Conservation (phyloP, 148 eudicot genomes). For the Persicaria maculosa region DNA sequence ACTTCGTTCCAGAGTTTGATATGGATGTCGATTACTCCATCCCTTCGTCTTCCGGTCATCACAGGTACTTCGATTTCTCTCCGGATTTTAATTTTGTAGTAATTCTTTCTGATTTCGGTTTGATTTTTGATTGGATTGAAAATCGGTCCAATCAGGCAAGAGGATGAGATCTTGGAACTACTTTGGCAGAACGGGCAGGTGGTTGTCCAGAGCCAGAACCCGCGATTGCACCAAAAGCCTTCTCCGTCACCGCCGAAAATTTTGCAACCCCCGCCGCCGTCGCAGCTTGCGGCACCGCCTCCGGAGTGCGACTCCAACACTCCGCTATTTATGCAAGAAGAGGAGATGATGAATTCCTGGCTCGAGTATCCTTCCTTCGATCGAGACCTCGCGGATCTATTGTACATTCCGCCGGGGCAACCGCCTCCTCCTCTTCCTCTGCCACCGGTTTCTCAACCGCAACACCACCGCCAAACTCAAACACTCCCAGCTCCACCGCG, state of each 20-base stretch:
- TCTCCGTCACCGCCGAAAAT: constrained; percentile 13
- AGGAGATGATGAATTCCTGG: constrained; percentile 77
- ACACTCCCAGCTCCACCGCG: neutral
- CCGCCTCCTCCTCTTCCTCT: constrained; percentile 14
- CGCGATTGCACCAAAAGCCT: constrained; percentile 21
- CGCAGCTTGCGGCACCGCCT: neutral
- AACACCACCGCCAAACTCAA: neutral
- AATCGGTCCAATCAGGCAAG: constrained; percentile 26
- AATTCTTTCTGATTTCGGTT: neutral
- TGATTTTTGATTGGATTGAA: neutral
- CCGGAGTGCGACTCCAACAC: constrained; percentile 16
- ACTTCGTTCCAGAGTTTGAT: constrained; percentile 26
- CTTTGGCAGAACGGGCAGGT: constrained; percentile 64
- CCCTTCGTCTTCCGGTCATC: constrained; percentile 22
- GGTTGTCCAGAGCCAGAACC: constrained; percentile 37
- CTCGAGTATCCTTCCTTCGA: constrained; percentile 44
- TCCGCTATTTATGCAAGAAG: constrained; percentile 50
- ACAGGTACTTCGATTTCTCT: constrained; percentile 10
- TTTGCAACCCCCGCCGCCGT: constrained; percentile 12
- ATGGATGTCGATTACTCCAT: constrained; percentile 38
- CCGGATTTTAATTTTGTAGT: neutral
- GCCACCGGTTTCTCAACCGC: constrained; percentile 9
- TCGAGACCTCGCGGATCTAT: constrained; percentile 39
- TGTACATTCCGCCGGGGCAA: constrained; percentile 20
- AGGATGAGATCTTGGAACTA: constrained; percentile 55